phyloP scores from a whole-genome alignment of 2,329 filamentous ascomycete species.

The Sclerotinia glacialis region DNA sequence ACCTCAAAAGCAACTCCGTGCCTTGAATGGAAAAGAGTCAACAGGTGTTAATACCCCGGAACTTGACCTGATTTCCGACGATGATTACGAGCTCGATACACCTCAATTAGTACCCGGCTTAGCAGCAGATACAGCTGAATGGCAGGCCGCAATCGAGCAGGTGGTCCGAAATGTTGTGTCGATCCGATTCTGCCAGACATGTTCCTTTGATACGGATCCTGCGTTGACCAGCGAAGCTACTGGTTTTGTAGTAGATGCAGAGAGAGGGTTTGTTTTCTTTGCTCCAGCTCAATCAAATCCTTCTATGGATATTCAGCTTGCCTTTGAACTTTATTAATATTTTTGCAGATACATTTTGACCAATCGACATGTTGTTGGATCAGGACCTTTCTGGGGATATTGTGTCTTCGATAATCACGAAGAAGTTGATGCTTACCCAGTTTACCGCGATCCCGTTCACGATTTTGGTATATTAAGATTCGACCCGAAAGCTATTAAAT shows the following conservation, averaged over 20 bases:
- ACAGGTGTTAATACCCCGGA: conserved; percentile 40
- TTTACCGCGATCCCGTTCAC: conserved; percentile 97
- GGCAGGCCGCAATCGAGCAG: conserved; percentile 92
- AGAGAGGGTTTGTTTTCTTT: conserved; percentile 59
- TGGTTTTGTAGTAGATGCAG: conserved; percentile 94
- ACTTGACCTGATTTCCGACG: conserved; percentile 35
- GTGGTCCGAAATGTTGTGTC: conserved; percentile 95
- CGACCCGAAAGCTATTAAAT: conserved; percentile 92
- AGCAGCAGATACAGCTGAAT: conserved; percentile 65
- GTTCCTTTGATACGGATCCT: conserved; percentile 95
- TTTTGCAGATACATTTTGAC: conserved; percentile 68
- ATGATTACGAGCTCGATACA: conserved; percentile 41
- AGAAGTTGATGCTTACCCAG: conserved; percentile 89
- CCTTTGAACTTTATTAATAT: conserved; percentile 32
- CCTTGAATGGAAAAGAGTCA: conserved; percentile 40
- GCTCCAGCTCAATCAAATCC: background rate
- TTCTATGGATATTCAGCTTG: background rate
- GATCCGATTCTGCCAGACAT: conserved; percentile 98
- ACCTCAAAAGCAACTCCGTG: conserved; percentile 39
- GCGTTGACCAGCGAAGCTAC: conserved; percentile 94
- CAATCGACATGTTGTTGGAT: conserved; percentile 89
- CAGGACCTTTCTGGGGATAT: conserved; percentile 96
- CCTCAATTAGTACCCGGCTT: conserved; percentile 43
- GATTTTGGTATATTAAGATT: conserved; percentile 98
- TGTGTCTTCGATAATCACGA: conserved; percentile 99